These are phyloP conservation scores for Lasiosphaeria ovina DNA, from an alignment of 495 filamentous ascomycete species.

Conservation along the genomic window DNA sequence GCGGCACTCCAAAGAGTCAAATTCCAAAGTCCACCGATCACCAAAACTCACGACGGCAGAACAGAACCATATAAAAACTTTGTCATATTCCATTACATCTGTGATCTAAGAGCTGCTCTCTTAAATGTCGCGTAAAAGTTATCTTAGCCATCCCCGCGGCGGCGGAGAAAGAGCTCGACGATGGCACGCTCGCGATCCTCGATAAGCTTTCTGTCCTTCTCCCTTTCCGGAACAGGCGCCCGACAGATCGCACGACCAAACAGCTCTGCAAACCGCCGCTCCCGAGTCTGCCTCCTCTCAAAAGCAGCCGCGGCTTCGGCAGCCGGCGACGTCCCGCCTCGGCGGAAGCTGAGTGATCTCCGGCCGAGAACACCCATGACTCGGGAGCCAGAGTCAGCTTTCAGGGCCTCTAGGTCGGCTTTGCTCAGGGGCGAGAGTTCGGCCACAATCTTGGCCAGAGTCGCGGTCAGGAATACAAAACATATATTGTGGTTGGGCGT, in stretches of 20 bases:
- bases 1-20: too few relatives aligned
- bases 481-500: conserved; percentile 77
- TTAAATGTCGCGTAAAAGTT: not conserved
- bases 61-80: too few relatives aligned
- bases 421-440: conserved; percentile 49
- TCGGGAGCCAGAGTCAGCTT: conserved; percentile 17
- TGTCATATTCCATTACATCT: not conserved
- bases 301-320: conserved; percentile 29
- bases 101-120: not conserved
- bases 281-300: conserved; percentile 41
- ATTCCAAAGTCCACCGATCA: too few relatives aligned
- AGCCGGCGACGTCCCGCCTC: conserved; percentile 25
- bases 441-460: conserved; percentile 54
- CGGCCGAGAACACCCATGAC: conserved; percentile 28
- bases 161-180: conserved; percentile 42
- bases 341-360: conserved; percentile 42
- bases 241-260: conserved; percentile 49
- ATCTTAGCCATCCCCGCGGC: conserved; percentile 15
- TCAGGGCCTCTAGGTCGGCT: conserved; percentile 30
- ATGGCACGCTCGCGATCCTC: conserved; percentile 44
- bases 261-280: conserved; percentile 46
- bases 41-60: too few relatives aligned
- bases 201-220: conserved; percentile 46
- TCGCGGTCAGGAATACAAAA: conserved; percentile 80
- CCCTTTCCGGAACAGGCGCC: conserved; percentile 34